Evolutionary conservation across 257 asterid genomes (phyloP).

Genomic region (Gentiana straminea): DNA sequence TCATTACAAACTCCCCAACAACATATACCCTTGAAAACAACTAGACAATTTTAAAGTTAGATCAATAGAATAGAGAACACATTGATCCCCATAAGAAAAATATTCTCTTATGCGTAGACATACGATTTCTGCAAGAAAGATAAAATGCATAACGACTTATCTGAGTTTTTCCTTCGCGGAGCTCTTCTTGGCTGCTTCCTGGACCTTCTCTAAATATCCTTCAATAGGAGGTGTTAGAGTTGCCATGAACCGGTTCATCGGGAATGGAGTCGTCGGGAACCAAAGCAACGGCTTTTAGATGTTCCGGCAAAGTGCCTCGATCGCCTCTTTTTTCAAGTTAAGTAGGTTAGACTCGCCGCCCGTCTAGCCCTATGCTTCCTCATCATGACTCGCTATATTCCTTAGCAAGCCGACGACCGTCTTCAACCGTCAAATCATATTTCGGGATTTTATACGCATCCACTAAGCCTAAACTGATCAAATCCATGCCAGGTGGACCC

Average conservation of each 20-base stretch:
- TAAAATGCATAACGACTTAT: constrained; percentile 14
- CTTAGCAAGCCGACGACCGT: constrained; percentile 72
- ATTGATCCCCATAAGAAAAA: not conserved
- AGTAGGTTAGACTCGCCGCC: constrained; percentile 65
- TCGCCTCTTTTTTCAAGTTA: constrained; percentile 68
- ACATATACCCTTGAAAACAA: too few species aligned
- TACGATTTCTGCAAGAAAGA: not conserved
- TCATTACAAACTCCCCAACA: too few species aligned
- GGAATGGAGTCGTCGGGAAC: constrained; percentile 73
- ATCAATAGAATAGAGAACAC: not conserved
- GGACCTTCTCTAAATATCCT: constrained; percentile 75
- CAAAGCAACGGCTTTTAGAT: constrained; percentile 63
- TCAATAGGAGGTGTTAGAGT: constrained; percentile 91
- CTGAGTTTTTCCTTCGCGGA: constrained; percentile 60
- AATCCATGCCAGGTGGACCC: constrained; percentile 83
- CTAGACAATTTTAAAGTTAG: too few species aligned
- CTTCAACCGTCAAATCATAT: constrained; percentile 71
- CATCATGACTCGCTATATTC: constrained; percentile 84
- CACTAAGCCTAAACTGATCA: constrained; percentile 59
- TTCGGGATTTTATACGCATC: constrained; percentile 72
- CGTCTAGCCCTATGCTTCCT: constrained; percentile 80
- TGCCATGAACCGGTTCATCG: constrained; percentile 66
- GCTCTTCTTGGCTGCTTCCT: constrained; percentile 72
- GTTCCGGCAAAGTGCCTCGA: constrained; percentile 79
- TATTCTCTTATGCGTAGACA: not conserved